phyloP scores from a whole-genome alignment of 306 rosid genomes.

The Rosa lucieae region DNA sequence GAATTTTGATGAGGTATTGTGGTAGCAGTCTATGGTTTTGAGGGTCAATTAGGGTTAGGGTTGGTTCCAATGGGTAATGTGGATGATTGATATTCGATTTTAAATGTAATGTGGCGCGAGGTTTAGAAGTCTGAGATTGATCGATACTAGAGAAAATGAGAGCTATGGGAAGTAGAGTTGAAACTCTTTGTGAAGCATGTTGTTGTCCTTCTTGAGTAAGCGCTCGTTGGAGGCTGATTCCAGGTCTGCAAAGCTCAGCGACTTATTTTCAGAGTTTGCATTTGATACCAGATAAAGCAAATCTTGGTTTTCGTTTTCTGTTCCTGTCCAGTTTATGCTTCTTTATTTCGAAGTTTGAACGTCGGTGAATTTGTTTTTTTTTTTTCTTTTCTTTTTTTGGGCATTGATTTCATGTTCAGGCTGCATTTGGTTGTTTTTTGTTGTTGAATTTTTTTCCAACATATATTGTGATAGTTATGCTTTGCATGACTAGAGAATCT shows the following conservation, averaged over 20 bases:
- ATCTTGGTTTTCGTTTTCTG: not conserved
- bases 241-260: conserved; percentile 46
- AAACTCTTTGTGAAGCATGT: conserved; percentile 66
- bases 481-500: conserved; percentile 6
- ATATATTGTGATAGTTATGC: not conserved
- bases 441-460: not conserved
- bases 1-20: conserved; percentile 3
- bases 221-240: conserved; percentile 95
- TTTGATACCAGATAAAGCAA: no score
- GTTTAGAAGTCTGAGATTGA: conserved; percentile 34
- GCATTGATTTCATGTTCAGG: not conserved
- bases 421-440: not conserved
- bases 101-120: conserved; percentile 36
- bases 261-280: not conserved
- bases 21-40: not conserved
- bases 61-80: conserved; percentile 13
- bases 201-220: conserved; percentile 97
- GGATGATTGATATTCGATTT: conserved; percentile 17
- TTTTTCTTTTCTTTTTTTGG: not conserved
- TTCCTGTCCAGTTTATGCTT: not conserved
- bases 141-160: conserved; percentile 31
- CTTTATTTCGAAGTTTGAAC: not conserved
- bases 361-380: not conserved
- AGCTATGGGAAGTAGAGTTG: conserved; percentile 68
- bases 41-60: not conserved